Evolutionary conservation across 352 stramenopile species (phyloP).

Genomic region (Globisporangium nagaii): DNA sequence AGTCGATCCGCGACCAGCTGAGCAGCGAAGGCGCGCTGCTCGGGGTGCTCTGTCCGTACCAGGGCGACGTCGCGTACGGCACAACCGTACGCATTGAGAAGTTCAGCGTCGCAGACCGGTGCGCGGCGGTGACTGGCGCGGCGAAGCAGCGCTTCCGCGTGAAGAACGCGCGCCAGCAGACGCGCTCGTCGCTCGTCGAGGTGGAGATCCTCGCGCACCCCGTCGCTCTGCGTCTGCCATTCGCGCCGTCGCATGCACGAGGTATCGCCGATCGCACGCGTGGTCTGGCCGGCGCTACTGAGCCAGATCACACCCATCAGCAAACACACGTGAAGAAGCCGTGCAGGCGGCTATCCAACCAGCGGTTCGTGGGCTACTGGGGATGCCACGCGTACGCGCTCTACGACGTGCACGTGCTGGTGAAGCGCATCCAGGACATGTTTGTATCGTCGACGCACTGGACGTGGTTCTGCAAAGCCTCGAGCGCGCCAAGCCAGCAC

Average conservation of each 20-base stretch:
- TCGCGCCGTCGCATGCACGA: conserved; percentile 3
- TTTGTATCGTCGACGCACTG: conserved; percentile 68
- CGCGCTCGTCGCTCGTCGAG: conserved; percentile 16
- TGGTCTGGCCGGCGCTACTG: neutral
- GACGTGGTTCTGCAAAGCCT: conserved; percentile 55
- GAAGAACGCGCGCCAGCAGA: conserved; percentile 15
- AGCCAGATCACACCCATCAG: neutral
- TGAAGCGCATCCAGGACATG: conserved; percentile 59
- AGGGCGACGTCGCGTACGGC: conserved; percentile 44
- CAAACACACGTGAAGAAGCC: conserved; percentile 9
- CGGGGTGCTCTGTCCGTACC: conserved; percentile 50
- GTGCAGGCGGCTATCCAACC: conserved; percentile 7
- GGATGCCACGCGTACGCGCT: conserved; percentile 32
- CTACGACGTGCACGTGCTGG: conserved; percentile 56
- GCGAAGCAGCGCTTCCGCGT: conserved; percentile 70
- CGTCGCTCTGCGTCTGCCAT: conserved; percentile 34
- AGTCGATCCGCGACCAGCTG: conserved; percentile 38
- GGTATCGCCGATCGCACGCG: neutral
- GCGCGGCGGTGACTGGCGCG: conserved; percentile 44
- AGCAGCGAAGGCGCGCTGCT: conserved; percentile 40
- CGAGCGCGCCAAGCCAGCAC: neutral
- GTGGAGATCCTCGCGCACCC: conserved; percentile 65
- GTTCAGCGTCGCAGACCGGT: conserved; percentile 37
- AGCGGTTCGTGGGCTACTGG: conserved; percentile 51
- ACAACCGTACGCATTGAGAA: conserved; percentile 69